Base-by-base conservation (phyloP, 768 basidiomycete species). In the Boletellus emodensis region DNA sequence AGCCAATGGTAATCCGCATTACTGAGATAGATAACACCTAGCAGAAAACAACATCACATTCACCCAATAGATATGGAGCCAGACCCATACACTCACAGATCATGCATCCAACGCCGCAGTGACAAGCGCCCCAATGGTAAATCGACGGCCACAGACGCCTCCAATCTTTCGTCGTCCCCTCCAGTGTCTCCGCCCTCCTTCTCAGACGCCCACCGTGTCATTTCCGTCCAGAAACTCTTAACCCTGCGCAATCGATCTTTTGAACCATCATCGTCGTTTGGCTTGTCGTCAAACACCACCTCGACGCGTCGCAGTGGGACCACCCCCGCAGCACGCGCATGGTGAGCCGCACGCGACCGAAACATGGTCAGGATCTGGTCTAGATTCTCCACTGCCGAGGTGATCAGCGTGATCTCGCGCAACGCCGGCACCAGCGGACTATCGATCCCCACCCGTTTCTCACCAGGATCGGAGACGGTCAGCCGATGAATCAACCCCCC, bases 371-470 rank as follows among this genome's bases (percentile, higher is more conserved):
- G n/a, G 22, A 59, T 44, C 32, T 22, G 8, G 3, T 59, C 53
- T 36, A 63, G 36, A 48, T 36, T 49, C 1, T 26, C 37, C 34
- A 51, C 54, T 22, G 41, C 47, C 30, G 57, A 54, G 53, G 43
- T 61, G 28, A 33, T 55, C 49, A 62, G n/a, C 37, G 37, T 38
- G 32, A 63, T 33, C 14, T 61, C 51, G 3, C 46, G 56, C 38
- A 63, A 40, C 4, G 4, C 42, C 36, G 46, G 54, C 1, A 57
- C 22, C 0, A 57, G 33, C 22, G 38, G 37, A n/a, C 32, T 14
- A 2, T 20, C 38, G 26, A 36, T 17, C 2, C 15, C 22, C 2
- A 17, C 22, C 14, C 9, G n/a, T 18, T 7, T 20, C 1, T 13
- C 11, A 3, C 7, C 18, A 18, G 11, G 5, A 6, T 4, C 37